phyloP scores from a whole-genome alignment of 2,329 filamentous ascomycete genomes.

The Penicillium sp. region DNA sequence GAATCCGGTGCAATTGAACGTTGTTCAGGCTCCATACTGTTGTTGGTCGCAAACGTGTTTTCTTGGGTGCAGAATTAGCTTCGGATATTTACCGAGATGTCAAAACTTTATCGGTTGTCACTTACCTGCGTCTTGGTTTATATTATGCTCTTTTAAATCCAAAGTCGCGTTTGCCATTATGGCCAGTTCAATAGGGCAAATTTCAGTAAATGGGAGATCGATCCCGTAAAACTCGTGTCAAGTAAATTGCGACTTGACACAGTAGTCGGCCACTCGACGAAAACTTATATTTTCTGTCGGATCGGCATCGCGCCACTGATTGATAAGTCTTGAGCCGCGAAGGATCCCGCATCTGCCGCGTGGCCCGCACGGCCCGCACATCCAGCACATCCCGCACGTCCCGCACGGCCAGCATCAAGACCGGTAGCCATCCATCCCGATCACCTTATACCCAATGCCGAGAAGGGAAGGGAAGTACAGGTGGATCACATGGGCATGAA shows the following conservation, averaged over 20 bases:
- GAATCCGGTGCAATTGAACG: background rate
- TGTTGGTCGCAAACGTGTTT: background rate
- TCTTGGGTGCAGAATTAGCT: background rate
- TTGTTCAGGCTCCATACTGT: background rate
- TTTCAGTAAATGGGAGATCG: background rate
- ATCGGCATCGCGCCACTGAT: conserved; percentile 1
- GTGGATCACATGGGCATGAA: background rate
- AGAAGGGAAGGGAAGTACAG: background rate
- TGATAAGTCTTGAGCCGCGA: conserved; percentile 6
- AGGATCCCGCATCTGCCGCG: background rate
- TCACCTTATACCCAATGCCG: background rate
- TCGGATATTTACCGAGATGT: background rate
- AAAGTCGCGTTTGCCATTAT: background rate
- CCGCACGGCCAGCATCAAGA: background rate
- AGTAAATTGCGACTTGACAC: background rate
- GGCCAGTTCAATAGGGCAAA: background rate
- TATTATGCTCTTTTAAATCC: background rate
- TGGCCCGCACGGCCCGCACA: conserved; percentile 8
- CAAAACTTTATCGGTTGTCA: background rate
- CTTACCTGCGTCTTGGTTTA: background rate
- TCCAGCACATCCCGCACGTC: conserved; percentile 12
- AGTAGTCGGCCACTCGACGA: background rate
- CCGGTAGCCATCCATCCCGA: background rate
- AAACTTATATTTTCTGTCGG: background rate
- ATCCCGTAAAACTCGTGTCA: background rate